Conservation (phyloP, 2,329 filamentous ascomycete genomes). For the Colletotrichum sp. region DNA sequence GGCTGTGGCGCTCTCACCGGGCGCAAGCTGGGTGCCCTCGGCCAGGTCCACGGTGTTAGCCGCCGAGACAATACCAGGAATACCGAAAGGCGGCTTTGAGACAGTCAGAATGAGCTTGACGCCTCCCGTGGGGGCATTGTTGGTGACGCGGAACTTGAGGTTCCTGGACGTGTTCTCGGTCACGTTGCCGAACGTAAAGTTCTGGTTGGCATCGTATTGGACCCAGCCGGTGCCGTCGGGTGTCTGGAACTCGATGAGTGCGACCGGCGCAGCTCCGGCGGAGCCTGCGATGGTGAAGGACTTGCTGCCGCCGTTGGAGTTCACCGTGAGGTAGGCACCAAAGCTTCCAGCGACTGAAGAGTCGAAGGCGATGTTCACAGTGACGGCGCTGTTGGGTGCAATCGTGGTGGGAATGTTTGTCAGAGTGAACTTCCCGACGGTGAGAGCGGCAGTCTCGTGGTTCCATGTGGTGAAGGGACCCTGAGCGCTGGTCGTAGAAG, state of each 20-base stretch:
- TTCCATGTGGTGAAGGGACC: conserved; percentile 50
- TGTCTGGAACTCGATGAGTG: conserved; percentile 60
- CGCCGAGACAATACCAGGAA: conserved; percentile 57
- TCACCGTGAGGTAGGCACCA: conserved; percentile 51
- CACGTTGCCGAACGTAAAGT: conserved; percentile 62
- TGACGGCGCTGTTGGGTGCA: conserved; percentile 39
- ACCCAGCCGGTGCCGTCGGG: conserved; percentile 57
- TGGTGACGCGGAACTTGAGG: conserved; percentile 58
- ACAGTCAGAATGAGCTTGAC: conserved; percentile 60
- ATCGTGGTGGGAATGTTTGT: conserved; percentile 50
- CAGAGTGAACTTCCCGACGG: conserved; percentile 55
- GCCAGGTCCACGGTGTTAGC: conserved; percentile 62
- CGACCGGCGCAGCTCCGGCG: conserved; percentile 53
- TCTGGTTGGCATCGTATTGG: conserved; percentile 42
- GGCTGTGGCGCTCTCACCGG: conserved; percentile 56
- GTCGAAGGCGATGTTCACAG: conserved; percentile 52
- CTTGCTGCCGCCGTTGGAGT: conserved; percentile 53
- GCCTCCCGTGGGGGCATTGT: conserved; percentile 49
- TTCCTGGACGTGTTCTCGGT: conserved; percentile 53
- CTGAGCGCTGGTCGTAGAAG: conserved; percentile 45
- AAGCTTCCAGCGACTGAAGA: conserved; percentile 52
- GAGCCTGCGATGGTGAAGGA: conserved; percentile 53
- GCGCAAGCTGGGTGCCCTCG: conserved; percentile 56
- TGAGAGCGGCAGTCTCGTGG: conserved; percentile 37
- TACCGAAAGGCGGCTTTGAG: conserved; percentile 65